Evolutionary conservation across 1,284 basidiomycete species (phyloP).

Genomic region (Hypsizygus ulmarius): DNA sequence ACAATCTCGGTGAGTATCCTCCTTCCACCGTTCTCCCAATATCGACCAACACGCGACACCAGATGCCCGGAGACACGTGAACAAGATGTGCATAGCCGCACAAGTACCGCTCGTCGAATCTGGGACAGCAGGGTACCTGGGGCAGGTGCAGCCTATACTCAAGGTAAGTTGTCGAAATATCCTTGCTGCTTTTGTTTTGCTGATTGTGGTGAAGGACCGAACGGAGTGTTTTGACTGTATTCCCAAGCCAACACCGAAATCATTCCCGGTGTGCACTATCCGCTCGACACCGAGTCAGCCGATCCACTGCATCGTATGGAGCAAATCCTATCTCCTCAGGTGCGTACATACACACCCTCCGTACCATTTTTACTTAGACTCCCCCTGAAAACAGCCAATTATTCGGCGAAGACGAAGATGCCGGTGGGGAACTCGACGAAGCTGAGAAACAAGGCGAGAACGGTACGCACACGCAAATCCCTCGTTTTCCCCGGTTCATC

Average conservation of each 20-base stretch:
- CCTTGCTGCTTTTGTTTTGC: background rate
- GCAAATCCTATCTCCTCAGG: slow-evolving; percentile 97
- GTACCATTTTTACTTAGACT: slow-evolving; percentile 5
- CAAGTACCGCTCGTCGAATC: slow-evolving; percentile 92
- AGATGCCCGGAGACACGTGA: slow-evolving; percentile 93
- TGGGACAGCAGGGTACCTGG: slow-evolving; percentile 94
- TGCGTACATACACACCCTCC: slow-evolving; percentile 39
- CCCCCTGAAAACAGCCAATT: slow-evolving; percentile 84
- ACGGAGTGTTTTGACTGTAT: slow-evolving; percentile 94
- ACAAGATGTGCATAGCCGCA: slow-evolving; percentile 95
- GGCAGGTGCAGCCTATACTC: slow-evolving; percentile 76
- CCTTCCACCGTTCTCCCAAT: background rate
- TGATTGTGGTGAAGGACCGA: slow-evolving; percentile 50
- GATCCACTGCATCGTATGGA: slow-evolving; percentile 99
- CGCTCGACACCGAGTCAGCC: slow-evolving; percentile 96
- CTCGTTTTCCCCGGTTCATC: background rate
- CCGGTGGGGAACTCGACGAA: slow-evolving; percentile 75
- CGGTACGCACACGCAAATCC: slow-evolving; percentile 40
- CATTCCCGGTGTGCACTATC: slow-evolving; percentile 98
- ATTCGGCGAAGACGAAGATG: slow-evolving; percentile 89
- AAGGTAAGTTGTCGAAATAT: slow-evolving; percentile 44
- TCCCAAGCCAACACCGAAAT: slow-evolving; percentile 87
- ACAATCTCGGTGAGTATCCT: slow-evolving; percentile 79
- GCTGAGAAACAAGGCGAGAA: slow-evolving; percentile 89
- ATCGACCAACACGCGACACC: background rate